These are phyloP conservation scores for Rubroshorea leprosula DNA, from an alignment of 345 rosid species.

Conservation along the genomic window DNA sequence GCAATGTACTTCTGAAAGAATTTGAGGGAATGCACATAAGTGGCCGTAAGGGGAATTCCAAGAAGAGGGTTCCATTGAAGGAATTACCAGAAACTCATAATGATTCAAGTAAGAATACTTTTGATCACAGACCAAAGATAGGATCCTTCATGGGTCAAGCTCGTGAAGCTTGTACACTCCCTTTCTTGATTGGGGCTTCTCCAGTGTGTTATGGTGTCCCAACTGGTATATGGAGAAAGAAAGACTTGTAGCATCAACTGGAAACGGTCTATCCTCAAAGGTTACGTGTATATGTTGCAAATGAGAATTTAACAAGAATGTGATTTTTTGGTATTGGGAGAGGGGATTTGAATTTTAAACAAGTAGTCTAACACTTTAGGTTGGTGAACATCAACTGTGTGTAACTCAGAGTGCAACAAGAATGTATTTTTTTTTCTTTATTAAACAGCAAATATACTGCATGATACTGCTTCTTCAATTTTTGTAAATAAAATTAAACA, in stretches of 20 bases:
- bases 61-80: conserved; percentile 37
- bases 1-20: conserved; percentile 44
- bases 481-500: too few species aligned
- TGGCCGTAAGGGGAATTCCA: conserved; percentile 32
- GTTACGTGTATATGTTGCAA: too few species aligned
- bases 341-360: too few species aligned
- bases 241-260: conserved; percentile 21
- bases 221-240: conserved; percentile 62
- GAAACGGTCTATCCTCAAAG: background rate
- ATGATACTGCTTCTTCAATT: too few species aligned
- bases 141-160: conserved; percentile 76
- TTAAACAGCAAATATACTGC: too few species aligned
- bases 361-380: too few species aligned
- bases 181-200: conserved; percentile 79
- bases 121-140: conserved; percentile 52
- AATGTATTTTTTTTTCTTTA: too few species aligned
- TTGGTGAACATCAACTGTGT: too few species aligned
- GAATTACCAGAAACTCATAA: conserved; percentile 22
- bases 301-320: background rate
- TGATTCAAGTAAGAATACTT: conserved; percentile 19
- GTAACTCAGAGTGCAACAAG: too few species aligned
- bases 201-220: conserved; percentile 96
- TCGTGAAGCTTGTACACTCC: conserved; percentile 66
- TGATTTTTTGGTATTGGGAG: background rate
- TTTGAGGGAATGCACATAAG: conserved; percentile 44